Evolutionary conservation across 1,284 basidiomycete genomes (phyloP).

Genomic region (Ustilago vetiveriae): DNA sequence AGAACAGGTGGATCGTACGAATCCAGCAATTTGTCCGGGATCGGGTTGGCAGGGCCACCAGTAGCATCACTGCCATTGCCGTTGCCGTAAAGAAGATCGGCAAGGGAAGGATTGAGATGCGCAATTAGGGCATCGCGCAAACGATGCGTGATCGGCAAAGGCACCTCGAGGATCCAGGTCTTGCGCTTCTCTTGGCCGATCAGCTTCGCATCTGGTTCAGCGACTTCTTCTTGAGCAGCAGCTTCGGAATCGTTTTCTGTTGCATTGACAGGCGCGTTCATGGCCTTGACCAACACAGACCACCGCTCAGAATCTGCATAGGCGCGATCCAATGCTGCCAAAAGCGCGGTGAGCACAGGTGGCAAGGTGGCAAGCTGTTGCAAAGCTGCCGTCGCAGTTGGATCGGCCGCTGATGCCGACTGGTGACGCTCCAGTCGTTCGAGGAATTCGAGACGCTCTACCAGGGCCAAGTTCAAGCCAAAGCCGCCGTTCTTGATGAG

Average conservation of each 20-base stretch:
- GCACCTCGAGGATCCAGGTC: slow-evolving; percentile 83
- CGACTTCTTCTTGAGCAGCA: not conserved
- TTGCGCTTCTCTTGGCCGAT: slow-evolving; percentile 79
- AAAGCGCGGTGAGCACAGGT: slow-evolving; percentile 77
- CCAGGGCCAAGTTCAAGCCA: slow-evolving; percentile 57
- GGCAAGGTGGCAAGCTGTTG: slow-evolving; percentile 71
- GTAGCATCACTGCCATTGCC: slow-evolving; percentile 2
- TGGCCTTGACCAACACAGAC: slow-evolving; percentile 20
- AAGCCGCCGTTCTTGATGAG: slow-evolving; percentile 59
- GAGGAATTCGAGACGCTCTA: slow-evolving; percentile 43
- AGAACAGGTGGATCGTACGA: slow-evolving; percentile 86
- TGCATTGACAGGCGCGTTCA: slow-evolving; percentile 1
- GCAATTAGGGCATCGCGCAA: slow-evolving; percentile 81
- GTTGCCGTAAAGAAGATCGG: slow-evolving; percentile 34
- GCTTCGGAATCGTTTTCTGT: not conserved
- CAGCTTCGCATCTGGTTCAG: slow-evolving; percentile 9
- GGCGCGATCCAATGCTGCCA: slow-evolving; percentile 75
- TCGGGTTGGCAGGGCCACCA: slow-evolving; percentile 11
- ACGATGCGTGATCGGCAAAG: slow-evolving; percentile 80
- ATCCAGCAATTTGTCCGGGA: slow-evolving; percentile 72
- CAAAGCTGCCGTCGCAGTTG: not conserved
- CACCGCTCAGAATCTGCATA: slow-evolving; percentile 72
- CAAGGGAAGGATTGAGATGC: slow-evolving; percentile 40
- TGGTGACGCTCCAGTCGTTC: slow-evolving; percentile 49
- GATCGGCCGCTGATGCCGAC: not conserved